Conservation (phyloP, 306 rosid genomes). For the Cucurbita moschata region DNA sequence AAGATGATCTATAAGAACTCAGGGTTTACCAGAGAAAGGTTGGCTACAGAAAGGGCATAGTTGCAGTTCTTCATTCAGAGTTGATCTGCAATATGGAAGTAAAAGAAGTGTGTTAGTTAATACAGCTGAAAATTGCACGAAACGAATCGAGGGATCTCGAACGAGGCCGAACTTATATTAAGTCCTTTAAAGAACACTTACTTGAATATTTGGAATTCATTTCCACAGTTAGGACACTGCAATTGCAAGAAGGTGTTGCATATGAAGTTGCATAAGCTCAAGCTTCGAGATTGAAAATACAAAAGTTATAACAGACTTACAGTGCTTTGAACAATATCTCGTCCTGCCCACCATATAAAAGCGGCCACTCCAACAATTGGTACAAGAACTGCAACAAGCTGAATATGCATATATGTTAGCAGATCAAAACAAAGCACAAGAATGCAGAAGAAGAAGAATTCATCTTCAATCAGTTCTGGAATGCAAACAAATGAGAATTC, state of each 20-base stretch:
- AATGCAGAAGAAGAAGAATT: neutral
- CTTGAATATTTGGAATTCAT: slow-evolving; percentile 90
- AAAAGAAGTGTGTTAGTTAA: neutral
- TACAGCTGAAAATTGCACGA: neutral
- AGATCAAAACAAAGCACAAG: neutral
- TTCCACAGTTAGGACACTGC: slow-evolving; percentile 98
- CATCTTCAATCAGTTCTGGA: neutral
- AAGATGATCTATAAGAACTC: neutral
- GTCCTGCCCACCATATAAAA: slow-evolving; percentile 95
- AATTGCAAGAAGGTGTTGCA: slow-evolving; percentile 9
- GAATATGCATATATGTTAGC: slow-evolving; percentile 14
- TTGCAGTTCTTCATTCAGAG: slow-evolving; percentile 67
- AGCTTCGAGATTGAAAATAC: slow-evolving; percentile 8
- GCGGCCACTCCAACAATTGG: slow-evolving; percentile 86
- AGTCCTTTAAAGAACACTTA: slow-evolving; percentile 27
- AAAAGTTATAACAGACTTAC: slow-evolving; percentile 33
- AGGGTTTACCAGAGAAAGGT: slow-evolving; percentile 67
- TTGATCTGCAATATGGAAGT: slow-evolving; percentile 39
- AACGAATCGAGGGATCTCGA: slow-evolving; percentile 1
- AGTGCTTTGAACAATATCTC: slow-evolving; percentile 76
- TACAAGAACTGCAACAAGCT: slow-evolving; percentile 67
- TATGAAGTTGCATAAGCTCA: neutral
- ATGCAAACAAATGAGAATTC: neutral
- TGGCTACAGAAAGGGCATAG: slow-evolving; percentile 84
- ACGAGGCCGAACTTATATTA: neutral